These are phyloP conservation scores for Nakazawaea anatomiae DNA, from an alignment of 805 yeast genomes.

Conservation along the genomic window DNA sequence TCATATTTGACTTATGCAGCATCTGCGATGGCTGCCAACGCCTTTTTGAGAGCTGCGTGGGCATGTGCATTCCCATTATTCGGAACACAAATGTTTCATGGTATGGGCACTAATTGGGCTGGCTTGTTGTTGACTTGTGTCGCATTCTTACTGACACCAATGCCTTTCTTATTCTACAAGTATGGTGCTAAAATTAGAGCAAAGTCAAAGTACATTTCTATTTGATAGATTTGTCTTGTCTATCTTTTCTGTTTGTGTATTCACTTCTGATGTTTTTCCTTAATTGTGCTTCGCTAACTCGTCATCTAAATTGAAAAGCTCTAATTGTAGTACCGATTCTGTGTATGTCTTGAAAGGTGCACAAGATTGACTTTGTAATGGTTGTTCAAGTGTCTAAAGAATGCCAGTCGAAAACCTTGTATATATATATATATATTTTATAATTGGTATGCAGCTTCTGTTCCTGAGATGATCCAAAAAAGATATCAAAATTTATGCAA, in stretches of 20 bases:
- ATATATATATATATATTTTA: no score
- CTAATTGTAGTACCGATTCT: no score
- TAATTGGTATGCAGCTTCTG: no score
- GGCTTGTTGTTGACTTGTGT: constrained; percentile 65
- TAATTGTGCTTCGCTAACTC: no score
- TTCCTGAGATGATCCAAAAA: no score
- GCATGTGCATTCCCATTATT: constrained; percentile 69
- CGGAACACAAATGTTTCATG: constrained; percentile 62
- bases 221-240: neutral
- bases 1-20: constrained; percentile 68
- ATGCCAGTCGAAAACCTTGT: no score
- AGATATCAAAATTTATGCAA: no score
- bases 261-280: no score
- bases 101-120: constrained; percentile 74
- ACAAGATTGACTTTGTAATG: no score
- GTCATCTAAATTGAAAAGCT: no score
- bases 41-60: constrained; percentile 58
- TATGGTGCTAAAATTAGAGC: constrained; percentile 54
- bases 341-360: no score
- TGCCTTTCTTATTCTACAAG: constrained; percentile 59
- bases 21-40: constrained; percentile 70
- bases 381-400: no score
- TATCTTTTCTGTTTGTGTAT: neutral
- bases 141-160: constrained; percentile 51
- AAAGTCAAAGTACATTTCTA: constrained; percentile 48